Evolutionary conservation across 83 land plant species (phyloP).

Genomic region (Picea abies): DNA sequence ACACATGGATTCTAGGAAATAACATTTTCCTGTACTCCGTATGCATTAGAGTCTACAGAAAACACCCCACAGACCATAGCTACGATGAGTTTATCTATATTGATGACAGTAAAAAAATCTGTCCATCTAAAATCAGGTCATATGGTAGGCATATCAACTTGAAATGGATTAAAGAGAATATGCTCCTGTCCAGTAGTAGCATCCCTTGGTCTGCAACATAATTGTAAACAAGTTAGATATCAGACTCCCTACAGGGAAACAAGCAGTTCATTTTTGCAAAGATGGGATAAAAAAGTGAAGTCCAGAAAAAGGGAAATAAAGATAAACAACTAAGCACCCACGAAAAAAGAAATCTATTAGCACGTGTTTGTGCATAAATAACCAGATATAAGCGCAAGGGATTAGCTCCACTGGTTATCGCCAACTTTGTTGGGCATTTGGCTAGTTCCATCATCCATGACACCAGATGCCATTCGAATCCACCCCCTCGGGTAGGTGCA

Average conservation of each 20-base stretch:
- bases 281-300: background rate
- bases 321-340: background rate
- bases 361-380: background rate
- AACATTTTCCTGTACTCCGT: no score
- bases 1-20: no score
- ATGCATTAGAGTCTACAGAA: no score
- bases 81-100: background rate
- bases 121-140: background rate
- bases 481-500: no score
- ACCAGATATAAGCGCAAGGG: background rate
- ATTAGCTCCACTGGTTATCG: no score
- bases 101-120: background rate
- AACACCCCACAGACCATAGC: background rate
- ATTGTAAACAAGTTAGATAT: conserved; percentile 2
- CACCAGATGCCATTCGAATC: no score
- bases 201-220: conserved; percentile 4
- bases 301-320: background rate
- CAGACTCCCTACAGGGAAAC: background rate
- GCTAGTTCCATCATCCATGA: no score
- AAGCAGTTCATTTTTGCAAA: background rate
- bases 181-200: background rate
- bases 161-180: background rate
- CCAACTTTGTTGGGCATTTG: no score
- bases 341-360: background rate
- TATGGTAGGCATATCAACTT: background rate